Evolutionary conservation across 2,329 filamentous ascomycete species (phyloP), one percentile per base, ranked within the genome.

Genomic region (Ophiocordyceps camponoti-rufipedis): DNA sequence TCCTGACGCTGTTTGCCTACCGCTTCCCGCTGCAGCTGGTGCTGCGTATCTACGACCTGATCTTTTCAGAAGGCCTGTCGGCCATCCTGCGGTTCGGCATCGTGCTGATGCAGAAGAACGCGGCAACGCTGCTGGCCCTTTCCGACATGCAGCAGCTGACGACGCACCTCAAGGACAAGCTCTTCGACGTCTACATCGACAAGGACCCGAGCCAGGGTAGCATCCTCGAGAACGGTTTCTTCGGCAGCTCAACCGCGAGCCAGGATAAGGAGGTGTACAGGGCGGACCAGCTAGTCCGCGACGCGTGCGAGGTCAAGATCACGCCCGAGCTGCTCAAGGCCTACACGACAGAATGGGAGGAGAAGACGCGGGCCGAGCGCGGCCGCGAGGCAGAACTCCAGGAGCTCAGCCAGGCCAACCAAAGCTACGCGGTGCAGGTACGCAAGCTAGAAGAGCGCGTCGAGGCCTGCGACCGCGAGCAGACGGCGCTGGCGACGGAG

Each of bases 181-280:
- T 98, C 0, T 98, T 98, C 51, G 91, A 98, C 57, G 87, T 87
- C 38, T 98, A 98, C 62, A 95, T 98, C 50, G 91, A 98, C 62
- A 84, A 87, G 54, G 77, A 87, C 8, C 91, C 91, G 0, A 94
- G 87, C 3, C 81, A 87, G n/a, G 87, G 80, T 44, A 94, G 87
- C 14, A 82, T 98, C 43, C 75, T 96, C 1, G 91, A 98, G 61
- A 94, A 87, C 41, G 91, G 91, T 13, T 98, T 98, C 70, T 98
- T 98, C 57, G 91, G 91, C 48, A 89, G 82, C 59, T 89, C 86
- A 23, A 87, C 85, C 32, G 80, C 80, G n/a, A 84, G 79, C 52
- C 74, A 86, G 12, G 91, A 98, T 58, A 95, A 94, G 62, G 91
- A 95, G 58, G 78, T 98, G 7, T 98, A 98, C 60, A 80, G 88